phyloP scores from a whole-genome alignment of 2,329 filamentous ascomycete species.

The Alternaria solani region DNA sequence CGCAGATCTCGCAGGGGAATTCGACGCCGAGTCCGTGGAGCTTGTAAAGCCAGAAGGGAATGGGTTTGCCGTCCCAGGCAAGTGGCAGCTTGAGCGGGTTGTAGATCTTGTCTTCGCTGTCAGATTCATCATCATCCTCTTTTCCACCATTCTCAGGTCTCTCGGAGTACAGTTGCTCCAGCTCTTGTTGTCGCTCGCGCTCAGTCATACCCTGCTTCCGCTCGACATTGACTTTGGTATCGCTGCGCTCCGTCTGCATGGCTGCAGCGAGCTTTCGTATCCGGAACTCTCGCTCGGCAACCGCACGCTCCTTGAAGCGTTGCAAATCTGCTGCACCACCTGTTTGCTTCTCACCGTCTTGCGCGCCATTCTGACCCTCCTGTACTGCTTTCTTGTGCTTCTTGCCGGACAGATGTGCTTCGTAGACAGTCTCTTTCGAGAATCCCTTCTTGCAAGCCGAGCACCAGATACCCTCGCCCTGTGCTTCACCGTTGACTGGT shows the following conservation, averaged over 20 bases:
- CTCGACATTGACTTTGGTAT: conserved; percentile 94
- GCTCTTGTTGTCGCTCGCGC: conserved; percentile 89
- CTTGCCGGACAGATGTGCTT: conserved; percentile 84
- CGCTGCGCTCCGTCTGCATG: conserved; percentile 86
- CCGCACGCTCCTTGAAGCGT: conserved; percentile 80
- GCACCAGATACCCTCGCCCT: conserved; percentile 80
- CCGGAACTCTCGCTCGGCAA: conserved; percentile 87
- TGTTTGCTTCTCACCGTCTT: conserved; percentile 25
- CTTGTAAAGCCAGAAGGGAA: conserved; percentile 98
- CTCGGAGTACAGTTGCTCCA: conserved; percentile 82
- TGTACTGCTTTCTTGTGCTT: conserved; percentile 86
- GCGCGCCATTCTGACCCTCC: conserved; percentile 58
- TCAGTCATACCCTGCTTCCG: conserved; percentile 98
- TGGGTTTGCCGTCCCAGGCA: conserved; percentile 98
- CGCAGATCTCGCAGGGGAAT: conserved; percentile 94
- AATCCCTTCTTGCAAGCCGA: conserved; percentile 93
- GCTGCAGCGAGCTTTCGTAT: conserved; percentile 80
- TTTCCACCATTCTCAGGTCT: conserved; percentile 63
- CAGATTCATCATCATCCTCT: conserved; percentile 73
- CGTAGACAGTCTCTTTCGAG: conserved; percentile 94
- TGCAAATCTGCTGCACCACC: conserved; percentile 34
- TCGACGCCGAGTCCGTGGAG: conserved; percentile 94
- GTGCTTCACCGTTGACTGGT: conserved; percentile 59
- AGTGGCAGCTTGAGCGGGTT: conserved; percentile 95
- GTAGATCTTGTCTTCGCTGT: conserved; percentile 83